Base-by-base conservation (phyloP, 1,139 yeast genomes). In the Magnusiomyces starmeri region DNA sequence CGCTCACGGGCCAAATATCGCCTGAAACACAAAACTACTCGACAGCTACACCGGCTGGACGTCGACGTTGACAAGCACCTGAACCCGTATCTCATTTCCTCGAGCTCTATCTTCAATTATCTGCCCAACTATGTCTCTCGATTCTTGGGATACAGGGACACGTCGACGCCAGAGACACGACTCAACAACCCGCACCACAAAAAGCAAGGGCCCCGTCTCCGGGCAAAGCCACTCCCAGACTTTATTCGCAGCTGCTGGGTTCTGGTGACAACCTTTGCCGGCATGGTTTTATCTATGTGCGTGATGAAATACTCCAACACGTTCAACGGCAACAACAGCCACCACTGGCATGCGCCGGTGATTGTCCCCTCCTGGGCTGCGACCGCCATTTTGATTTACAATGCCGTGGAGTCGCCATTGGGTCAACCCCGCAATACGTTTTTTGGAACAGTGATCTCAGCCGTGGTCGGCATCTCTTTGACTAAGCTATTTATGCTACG, bases 351-450 rank as follows among this genome's bases (percentile, higher is more conserved):
- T n/a, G 77, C 81, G 0, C 83, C 85, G 0, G 66, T 72, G n/a
- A 70, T 82, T 8, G 70, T 82, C 37, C 87, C 88, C 2, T 74
- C 79, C 57, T 63, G 66, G 63, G 87, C 85, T 12, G 89, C 89
- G 1, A 70, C 83, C 1, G 85, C 87, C 2, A 77, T 83, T 41
- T 68, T 83, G 22, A 70, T 81, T 47, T 83, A 78, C 65, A 82
- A 82, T 61, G 77, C 81, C 0, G 69, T 71, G 18, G 74, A 66
- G 45, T 77, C 77, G 0, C 88, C 89, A 1, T 67, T 83, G 49
- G 81, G 86, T 1, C 89, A 83, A 65, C 89, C 89, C 0, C 66
- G 88, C 51, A 80, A 77, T 62, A 70, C 82, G 0, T 55, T 82
- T 6, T 51, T 76, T 49, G 88, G 88, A 2, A 83, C 82, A 48